Base-by-base conservation (phyloP, 371 early-diverging fungal species). In the Mucor mucedo region DNA sequence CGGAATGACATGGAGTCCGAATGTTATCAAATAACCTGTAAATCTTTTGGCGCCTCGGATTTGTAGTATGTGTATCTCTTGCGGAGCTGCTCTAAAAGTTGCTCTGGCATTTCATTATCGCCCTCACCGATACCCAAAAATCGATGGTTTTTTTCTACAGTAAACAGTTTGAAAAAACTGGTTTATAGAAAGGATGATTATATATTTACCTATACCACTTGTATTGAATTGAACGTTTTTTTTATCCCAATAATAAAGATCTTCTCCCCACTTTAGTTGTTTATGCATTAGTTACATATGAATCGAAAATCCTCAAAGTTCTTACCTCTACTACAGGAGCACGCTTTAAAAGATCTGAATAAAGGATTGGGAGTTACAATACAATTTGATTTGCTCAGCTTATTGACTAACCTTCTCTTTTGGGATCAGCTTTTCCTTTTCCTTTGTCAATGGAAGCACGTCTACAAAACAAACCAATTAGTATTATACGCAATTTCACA, bases 221-320 rank as follows among this genome's bases (percentile, higher is more conserved):
- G 84, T 86, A 58, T 88, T 88, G 62, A 86, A 85, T 49, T 78
- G 80, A 7, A 89, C 82, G n/a, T 76, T 71, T 5, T 72, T 75
- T 58, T 84, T 79, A 54, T 86, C 88, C 91, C 91, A 91, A 50
- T 89, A 84, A n/a, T 84, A 82, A 32, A 91, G 65, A 64, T 89
- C 91, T 0, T 86, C 82, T 3, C 85, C 91, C 81, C 87, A 91
- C 76, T 76, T 50, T 21, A 13, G 21, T 5, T 21, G 21, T 4
- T 41, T 38, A 0, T 2, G 47, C 30, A 40, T 3, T 38, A 27
- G 30, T 10, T 7, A 41, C 56, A 7, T 48, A 13, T 32, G 10
- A 50, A 0, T 58, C 44, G 27, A 1, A 14, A n/a, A 14, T 9
- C 6, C 0, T 49, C 16, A 32, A n/a, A 1, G 21, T 35, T 33